These are phyloP conservation scores for Knoxdaviesia capensis DNA, from an alignment of 2,329 filamentous ascomycete genomes.

Conservation along the genomic window DNA sequence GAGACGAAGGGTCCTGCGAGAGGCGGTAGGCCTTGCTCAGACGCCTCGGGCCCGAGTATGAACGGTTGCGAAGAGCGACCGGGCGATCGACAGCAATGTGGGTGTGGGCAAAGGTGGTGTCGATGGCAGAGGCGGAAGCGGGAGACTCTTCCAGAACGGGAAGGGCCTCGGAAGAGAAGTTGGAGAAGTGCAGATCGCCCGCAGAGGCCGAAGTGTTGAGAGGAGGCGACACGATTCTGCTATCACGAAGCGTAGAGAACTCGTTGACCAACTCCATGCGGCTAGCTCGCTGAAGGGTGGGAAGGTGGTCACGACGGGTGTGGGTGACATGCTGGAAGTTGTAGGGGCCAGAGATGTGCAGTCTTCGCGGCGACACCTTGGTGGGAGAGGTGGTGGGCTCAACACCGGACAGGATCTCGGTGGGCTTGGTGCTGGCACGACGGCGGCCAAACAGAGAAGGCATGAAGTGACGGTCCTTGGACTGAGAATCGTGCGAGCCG, in stretches of 20 bases:
- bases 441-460: constrained; percentile 31
- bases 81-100: too few relatives aligned
- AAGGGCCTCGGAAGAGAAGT: constrained; percentile 25
- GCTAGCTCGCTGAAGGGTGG: constrained; percentile 18
- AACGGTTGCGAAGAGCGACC: too few relatives aligned
- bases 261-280: constrained; percentile 22
- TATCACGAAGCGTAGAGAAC: constrained; percentile 19
- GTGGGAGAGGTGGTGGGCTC: constrained; percentile 5
- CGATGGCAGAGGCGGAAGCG: too few relatives aligned
- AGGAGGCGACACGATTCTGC: constrained; percentile 7
- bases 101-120: too few relatives aligned
- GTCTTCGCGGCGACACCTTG: constrained; percentile 12
- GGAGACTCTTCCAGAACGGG: constrained; percentile 4
- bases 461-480: constrained; percentile 7
- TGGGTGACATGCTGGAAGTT: constrained; percentile 48
- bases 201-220: constrained; percentile 1
- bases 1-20: constrained; percentile 25
- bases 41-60: constrained; percentile 11
- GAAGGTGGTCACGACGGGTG: constrained; percentile 27
- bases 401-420: neutral
- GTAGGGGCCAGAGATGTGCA: constrained; percentile 41
- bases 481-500: too few relatives aligned
- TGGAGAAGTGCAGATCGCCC: constrained; percentile 23
- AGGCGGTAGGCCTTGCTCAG: constrained; percentile 23
- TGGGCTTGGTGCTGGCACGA: constrained; percentile 3